A percentile compares a stretch with the other conserved stretches of the same genome.
Conservation (phyloP, 2,329 filamentous ascomycete genomes). For the Chaetoscypha palmicola region DNA sequence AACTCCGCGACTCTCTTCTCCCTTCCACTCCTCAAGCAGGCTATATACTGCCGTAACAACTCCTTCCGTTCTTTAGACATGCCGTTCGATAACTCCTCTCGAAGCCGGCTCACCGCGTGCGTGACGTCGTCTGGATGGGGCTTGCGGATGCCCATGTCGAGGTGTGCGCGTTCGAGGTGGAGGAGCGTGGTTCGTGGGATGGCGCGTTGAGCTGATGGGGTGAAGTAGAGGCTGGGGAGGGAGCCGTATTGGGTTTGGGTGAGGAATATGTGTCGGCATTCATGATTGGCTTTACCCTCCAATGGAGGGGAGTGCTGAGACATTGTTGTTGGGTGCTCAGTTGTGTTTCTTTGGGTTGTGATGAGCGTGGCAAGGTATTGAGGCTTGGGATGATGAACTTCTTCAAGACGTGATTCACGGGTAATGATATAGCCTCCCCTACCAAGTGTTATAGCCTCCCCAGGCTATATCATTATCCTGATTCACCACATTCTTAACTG, state of each 20-base stretch:
- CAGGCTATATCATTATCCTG: no score
- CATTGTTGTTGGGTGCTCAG: no score
- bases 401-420: no score
- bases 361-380: no score
- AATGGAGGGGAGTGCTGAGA: no score
- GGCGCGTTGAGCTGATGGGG: not conserved
- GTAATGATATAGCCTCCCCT: no score
- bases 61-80: conserved; percentile 14
- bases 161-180: not conserved
- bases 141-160: not conserved
- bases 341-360: no score
- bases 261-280: not conserved
- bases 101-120: conserved; percentile 4
- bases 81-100: conserved; percentile 10
- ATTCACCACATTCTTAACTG: no score
- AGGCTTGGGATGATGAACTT: no score
- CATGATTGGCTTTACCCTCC: no score
- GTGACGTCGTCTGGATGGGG: not conserved
- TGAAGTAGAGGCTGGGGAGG: not conserved
- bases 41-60: conserved; percentile 9
- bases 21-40: conserved; percentile 4
- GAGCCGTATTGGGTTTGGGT: not conserved
- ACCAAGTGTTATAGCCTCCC: no score
- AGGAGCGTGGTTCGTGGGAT: not conserved
- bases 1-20: conserved; percentile 12